Percentiles rank a stretch among this genome's conserved stretches.
These are phyloP conservation scores for Malassezia restricta DNA, from an alignment of 1,284 basidiomycete genomes.

Conservation along the genomic window DNA sequence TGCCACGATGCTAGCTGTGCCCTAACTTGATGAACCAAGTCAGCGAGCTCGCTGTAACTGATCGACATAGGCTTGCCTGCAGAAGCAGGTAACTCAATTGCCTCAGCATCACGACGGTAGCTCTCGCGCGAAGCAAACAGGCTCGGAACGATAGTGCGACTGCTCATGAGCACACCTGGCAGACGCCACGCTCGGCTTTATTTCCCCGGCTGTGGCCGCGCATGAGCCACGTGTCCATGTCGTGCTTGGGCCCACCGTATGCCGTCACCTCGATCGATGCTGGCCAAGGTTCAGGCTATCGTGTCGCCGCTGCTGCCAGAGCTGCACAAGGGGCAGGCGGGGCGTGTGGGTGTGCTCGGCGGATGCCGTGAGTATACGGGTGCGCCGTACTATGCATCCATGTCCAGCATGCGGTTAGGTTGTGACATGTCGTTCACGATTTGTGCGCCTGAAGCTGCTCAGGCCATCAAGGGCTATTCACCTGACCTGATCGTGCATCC, in stretches of 20 bases:
- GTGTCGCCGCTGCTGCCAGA: slow-evolving; percentile 72
- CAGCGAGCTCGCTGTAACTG: slow-evolving; percentile 24
- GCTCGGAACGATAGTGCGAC: neutral
- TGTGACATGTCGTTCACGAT: slow-evolving; percentile 92
- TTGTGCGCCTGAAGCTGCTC: slow-evolving; percentile 72
- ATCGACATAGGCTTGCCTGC: slow-evolving; percentile 13
- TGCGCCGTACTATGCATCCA: slow-evolving; percentile 63
- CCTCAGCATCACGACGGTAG: neutral
- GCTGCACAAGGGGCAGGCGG: slow-evolving; percentile 91
- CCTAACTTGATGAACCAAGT: slow-evolving; percentile 25
- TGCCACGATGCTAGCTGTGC: slow-evolving; percentile 28
- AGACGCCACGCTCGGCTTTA: too few species aligned
- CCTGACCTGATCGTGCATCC: slow-evolving; percentile 91
- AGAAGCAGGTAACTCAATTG: slow-evolving; percentile 7
- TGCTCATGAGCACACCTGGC: too few species aligned
- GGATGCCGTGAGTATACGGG: slow-evolving; percentile 90
- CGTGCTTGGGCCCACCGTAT: neutral
- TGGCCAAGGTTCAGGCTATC: slow-evolving; percentile 54
- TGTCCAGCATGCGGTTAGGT: slow-evolving; percentile 49
- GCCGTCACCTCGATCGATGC: slow-evolving; percentile 6
- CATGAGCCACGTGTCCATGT: neutral
- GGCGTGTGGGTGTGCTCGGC: slow-evolving; percentile 83
- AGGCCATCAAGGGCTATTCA: slow-evolving; percentile 87
- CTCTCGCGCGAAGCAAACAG: slow-evolving; percentile 2
- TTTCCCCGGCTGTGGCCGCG: neutral